Conservation (phyloP, 2,329 filamentous ascomycete species). For the Ophiostoma populinum region DNA sequence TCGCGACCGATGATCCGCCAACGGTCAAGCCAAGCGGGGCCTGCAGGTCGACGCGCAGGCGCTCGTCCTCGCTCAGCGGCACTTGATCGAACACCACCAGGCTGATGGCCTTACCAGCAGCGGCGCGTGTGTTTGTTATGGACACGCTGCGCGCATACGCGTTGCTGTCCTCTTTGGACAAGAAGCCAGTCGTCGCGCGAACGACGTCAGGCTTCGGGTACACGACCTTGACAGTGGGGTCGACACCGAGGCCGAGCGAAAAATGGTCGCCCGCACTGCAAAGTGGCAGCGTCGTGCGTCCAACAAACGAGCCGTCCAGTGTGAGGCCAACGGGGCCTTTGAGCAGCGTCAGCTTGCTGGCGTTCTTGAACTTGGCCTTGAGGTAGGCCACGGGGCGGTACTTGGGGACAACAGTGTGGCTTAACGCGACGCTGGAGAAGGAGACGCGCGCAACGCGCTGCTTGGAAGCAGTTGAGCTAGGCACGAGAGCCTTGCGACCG, state of each 20-base stretch:
- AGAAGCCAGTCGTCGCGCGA: constrained; percentile 32
- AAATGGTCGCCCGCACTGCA: constrained; percentile 38
- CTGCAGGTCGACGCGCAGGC: constrained; percentile 32
- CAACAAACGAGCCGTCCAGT: constrained; percentile 46
- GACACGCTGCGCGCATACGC: constrained; percentile 31
- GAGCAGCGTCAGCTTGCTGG: constrained; percentile 36
- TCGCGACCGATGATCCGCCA: constrained; percentile 20
- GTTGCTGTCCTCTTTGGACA: constrained; percentile 33
- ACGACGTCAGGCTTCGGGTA: constrained; percentile 40
- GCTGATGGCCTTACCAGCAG: constrained; percentile 21
- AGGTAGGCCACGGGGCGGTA: constrained; percentile 42
- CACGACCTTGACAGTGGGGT: constrained; percentile 35
- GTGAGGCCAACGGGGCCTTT: constrained; percentile 38
- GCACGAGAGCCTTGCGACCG: constrained; percentile 35
- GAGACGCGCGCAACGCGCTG: constrained; percentile 41
- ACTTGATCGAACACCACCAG: constrained; percentile 42
- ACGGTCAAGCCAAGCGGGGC: constrained; percentile 28
- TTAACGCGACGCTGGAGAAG: constrained; percentile 30
- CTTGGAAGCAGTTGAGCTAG: constrained; percentile 32
- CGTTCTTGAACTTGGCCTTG: constrained; percentile 38
- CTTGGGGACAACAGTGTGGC: constrained; percentile 42
- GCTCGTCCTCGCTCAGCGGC: constrained; percentile 43
- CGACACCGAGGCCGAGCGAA: constrained; percentile 37
- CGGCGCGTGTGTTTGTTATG: constrained; percentile 31
- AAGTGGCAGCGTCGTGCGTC: constrained; percentile 35